Evolutionary conservation across 352 stramenopile genomes (phyloP), one percentile per base, ranked within the genome.

Genomic region (Phytopythium delawarense): DNA sequence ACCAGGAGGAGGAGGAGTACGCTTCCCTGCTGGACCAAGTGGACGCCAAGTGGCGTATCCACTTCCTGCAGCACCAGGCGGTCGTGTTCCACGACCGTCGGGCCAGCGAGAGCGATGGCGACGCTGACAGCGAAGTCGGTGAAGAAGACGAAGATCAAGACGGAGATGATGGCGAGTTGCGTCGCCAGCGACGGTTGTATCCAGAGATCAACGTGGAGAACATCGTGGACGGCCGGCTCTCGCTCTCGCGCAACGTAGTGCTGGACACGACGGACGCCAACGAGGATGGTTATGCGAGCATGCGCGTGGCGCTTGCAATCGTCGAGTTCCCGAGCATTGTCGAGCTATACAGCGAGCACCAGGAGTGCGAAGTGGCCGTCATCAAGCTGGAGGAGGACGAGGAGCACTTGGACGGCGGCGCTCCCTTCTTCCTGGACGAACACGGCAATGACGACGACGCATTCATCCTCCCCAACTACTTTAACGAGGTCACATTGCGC

Each of bases 301-400:
- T 93, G 84, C 76, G 77, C 7, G 71, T 93, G 4, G 71, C 74
- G 7, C 52, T 89, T 2, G 76, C 75, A 11, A 64, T 93, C 11
- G 75, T 93, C 52, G 84, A 91, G 25, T 91, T 93, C 50, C 81
- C 84, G 13, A 90, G 73, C 44, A 52, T 89, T 46, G 79, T 91
- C 62, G 74, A 88, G 64, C 49, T 78, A 6, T 89, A 82, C 62
- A 90, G 78, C 34, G 81, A 89, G 55, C 73, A 89, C 51, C 78
- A 91, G 55, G 75, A 87, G 56, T 91, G 81, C 58, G 71, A 66
- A 1, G 57, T 93, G 20, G 86, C 77, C 13, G 54, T 93, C 20
- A 64, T 93, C 11, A 89, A 90, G 60, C 75, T 91, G 61, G 84
- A 93, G 50, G 84, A 93, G 64, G 84, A 93, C 60, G 84, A 93